phyloP scores from a whole-genome alignment of 2,329 filamentous ascomycete species.

The Cercospora sp. region DNA sequence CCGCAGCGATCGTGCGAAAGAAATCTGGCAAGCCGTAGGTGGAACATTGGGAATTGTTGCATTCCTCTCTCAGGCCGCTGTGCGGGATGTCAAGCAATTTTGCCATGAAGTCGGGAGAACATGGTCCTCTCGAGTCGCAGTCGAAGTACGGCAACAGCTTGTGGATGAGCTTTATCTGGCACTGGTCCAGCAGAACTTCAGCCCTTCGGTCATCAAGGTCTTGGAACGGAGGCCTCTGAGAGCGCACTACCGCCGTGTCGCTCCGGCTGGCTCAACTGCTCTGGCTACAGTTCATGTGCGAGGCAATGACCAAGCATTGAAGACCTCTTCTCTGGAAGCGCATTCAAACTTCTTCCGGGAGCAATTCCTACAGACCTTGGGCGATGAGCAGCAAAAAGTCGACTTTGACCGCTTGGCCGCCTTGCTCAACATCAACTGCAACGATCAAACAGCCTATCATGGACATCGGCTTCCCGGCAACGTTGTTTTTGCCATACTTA shows the following conservation, averaged over 20 bases:
- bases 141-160: conserved; percentile 13
- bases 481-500: conserved; percentile 11
- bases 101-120: conserved; percentile 18
- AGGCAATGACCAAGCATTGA: background rate
- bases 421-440: conserved; percentile 7
- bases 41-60: conserved; percentile 24
- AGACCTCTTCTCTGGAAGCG: background rate
- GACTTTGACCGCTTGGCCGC: background rate
- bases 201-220: conserved; percentile 11
- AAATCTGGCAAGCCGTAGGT: conserved; percentile 26
- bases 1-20: conserved; percentile 12
- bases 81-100: conserved; percentile 27
- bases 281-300: background rate
- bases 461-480: conserved; percentile 8
- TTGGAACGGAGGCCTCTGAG: conserved; percentile 24
- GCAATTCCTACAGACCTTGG: background rate
- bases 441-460: background rate
- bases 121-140: conserved; percentile 5
- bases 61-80: conserved; percentile 24
- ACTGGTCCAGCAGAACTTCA: conserved; percentile 18
- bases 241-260: conserved; percentile 14
- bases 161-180: conserved; percentile 24
- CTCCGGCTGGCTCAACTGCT: conserved; percentile 25
- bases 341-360: background rate
- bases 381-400: background rate